Evolutionary conservation across 345 rosid species (phyloP).

Genomic region (Rhodamnia argentea): DNA sequence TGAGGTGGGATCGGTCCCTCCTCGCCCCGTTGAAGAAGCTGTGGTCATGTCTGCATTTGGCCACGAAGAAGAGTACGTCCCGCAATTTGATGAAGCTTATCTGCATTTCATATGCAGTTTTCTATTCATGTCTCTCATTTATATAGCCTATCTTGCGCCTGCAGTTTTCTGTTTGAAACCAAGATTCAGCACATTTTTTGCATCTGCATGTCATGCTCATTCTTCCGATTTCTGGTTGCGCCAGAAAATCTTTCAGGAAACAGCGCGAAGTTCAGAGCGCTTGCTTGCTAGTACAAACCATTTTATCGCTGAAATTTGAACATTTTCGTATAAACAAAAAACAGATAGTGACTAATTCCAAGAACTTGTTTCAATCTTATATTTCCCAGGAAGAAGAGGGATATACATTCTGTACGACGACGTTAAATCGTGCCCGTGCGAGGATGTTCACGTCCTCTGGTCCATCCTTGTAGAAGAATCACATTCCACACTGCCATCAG

Average conservation of each 20-base stretch:
- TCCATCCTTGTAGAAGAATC: constrained; percentile 31
- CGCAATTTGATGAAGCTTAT: neutral
- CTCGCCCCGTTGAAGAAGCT: neutral
- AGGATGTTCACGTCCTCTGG: constrained; percentile 42
- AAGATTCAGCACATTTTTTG: neutral
- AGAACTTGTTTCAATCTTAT: neutral
- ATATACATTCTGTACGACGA: constrained; percentile 34
- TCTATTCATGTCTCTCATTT: neutral
- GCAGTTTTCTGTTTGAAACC: neutral
- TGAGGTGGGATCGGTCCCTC: neutral
- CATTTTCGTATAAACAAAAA: neutral
- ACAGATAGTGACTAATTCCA: neutral
- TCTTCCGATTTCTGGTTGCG: neutral
- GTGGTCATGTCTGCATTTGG: neutral
- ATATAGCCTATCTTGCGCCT: neutral
- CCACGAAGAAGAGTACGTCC: neutral
- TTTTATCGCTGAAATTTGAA: neutral
- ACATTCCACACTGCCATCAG: constrained; percentile 21
- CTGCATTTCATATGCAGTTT: neutral
- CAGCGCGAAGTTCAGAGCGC: neutral
- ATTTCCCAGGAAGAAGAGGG: constrained; percentile 14
- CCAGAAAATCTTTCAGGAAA: neutral
- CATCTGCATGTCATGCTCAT: neutral
- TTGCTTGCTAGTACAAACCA: neutral
- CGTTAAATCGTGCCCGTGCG: constrained; percentile 35